Evolutionary conservation across 2,329 filamentous ascomycete genomes (phyloP), one percentile per base, ranked within the genome.

Genomic region (Aspergillus sp.): DNA sequence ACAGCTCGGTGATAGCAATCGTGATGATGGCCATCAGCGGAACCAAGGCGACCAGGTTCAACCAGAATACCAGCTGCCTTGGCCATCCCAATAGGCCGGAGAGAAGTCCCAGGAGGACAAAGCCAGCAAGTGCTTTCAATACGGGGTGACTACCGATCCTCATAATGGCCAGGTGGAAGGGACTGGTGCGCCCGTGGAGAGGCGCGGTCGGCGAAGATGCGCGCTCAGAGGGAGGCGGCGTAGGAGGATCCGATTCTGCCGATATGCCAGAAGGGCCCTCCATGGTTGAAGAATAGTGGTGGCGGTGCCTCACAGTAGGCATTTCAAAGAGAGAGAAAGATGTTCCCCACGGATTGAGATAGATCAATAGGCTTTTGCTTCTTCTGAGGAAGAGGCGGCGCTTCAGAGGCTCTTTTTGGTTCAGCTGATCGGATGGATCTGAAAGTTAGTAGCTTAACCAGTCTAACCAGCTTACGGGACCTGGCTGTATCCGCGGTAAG

Each of bases 31-130:
- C 89, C 2, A 91, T 90, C 19, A 96, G 81, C 0, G 91, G 91
- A 56, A 95, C 87, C 65, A 96, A 93, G 65, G 91, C 91, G 59
- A 95, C 83, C 69, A 96, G 96, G 78, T 96, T 96, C 77, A 96
- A 82, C 54, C 90, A 83, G 70, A 96, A 96, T 54, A 92, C 80
- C 17, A 81, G 81, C 53, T 87, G 80, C 5, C 80, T 78, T 69
- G 82, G 80, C 59, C 88, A 75, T 8, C 76, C 65, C 13, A 86
- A 75, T 68, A 87, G 90, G 68, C 89, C 84, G 53, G 92, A 76
- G 1, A 83, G 88, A 63, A 95, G 89, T 38, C 91, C 91, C 8
- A 90, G 90, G 19, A 47, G 55, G 5, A 42, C 55, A 1, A 87
- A 85, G 11, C 94, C 60, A 17, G 95, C 78, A n/a, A 96, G 77